A percentile compares a stretch with the other conserved stretches of the same genome.
Conservation (phyloP, 345 rosid genomes). For the Hypericum androsaemum region DNA sequence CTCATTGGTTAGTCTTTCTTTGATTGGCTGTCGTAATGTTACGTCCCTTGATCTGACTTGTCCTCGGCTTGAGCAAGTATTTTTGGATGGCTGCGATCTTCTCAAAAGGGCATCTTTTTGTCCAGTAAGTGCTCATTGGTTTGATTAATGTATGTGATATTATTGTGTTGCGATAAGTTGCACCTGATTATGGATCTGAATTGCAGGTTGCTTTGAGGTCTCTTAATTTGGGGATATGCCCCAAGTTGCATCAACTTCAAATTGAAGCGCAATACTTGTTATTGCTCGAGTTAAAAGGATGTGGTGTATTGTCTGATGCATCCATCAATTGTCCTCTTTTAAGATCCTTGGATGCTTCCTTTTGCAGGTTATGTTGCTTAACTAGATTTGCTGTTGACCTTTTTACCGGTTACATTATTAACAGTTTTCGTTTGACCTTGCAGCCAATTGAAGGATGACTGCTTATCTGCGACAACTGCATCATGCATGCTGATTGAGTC, state of each 20-base stretch:
- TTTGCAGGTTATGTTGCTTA: slow-evolving; percentile 57
- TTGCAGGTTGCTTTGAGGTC: slow-evolving; percentile 73
- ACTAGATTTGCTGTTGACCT: neutral
- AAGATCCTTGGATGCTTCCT: slow-evolving; percentile 88
- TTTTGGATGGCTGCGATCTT: slow-evolving; percentile 98
- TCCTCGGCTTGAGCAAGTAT: slow-evolving; percentile 72
- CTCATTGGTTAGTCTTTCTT: slow-evolving; percentile 73
- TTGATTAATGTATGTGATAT: neutral
- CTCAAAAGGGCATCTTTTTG: slow-evolving; percentile 77
- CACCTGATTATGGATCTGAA: too few species aligned
- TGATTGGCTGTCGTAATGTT: slow-evolving; percentile 81
- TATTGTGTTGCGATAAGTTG: too few species aligned
- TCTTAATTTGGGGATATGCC: slow-evolving; percentile 89
- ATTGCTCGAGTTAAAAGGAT: slow-evolving; percentile 91
- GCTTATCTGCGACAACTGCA: slow-evolving; percentile 66
- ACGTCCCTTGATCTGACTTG: slow-evolving; percentile 67
- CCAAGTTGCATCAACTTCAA: slow-evolving; percentile 59
- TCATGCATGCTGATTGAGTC: slow-evolving; percentile 81
- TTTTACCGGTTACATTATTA: slow-evolving; percentile 7
- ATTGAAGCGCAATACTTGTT: slow-evolving; percentile 78
- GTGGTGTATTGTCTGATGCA: slow-evolving; percentile 83
- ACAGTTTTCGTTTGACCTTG: slow-evolving; percentile 14
- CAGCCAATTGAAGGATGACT: slow-evolving; percentile 89
- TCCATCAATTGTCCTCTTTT: slow-evolving; percentile 69
- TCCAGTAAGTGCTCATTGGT: slow-evolving; percentile 53